Base-by-base conservation (phyloP, 176 grass and related monocot genomes). In the Zoysia pacifica region DNA sequence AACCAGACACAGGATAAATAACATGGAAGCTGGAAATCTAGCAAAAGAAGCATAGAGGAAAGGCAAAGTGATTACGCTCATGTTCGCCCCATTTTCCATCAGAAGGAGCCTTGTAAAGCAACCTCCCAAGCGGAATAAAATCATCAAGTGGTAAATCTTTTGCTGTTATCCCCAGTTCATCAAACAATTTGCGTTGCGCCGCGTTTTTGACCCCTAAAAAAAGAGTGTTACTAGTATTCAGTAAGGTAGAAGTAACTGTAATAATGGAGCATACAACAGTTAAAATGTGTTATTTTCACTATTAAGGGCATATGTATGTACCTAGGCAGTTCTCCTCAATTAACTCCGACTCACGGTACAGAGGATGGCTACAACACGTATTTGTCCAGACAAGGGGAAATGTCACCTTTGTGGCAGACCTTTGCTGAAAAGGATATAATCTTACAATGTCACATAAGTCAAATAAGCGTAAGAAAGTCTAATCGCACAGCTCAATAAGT, bases 51-150 rank as follows among this genome's bases (percentile, higher is more conserved):
- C 9, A 62, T 63, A 61, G 5, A 56, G 5, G 51, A 18, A 66
- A 37, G 13, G 19, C 12, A 56, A 78, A 78, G 63, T 68, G 72
- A 43, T 45, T 91, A 99, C 90, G 2, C 62, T 99, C 96, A 39
- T 99, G 92, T 62, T 99, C 96, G 15, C 92, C 96, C 96, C 93
- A 99, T 84, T 91, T 95, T 20, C 93, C 93, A 80, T 99, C 96
- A 42, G 93, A 95, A 7, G 92, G 93, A 51, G 96, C 96, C 76
- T 99, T 99, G 80, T 99, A 95, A 53, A 99, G 90, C 6, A 99
- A 90, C 61, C 87, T 89, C 5, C 96, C 90, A 0, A 95, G 93
- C 15, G 93, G 93, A 73, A 79, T 90, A 80, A 99, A 95, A 70
- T 95, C 49, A 46, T 93, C 92, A 2, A 99, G 78, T 15, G 93